Evolutionary conservation across 306 rosid genomes (phyloP).

Genomic region (Ammopiptanthus mongolicus): DNA sequence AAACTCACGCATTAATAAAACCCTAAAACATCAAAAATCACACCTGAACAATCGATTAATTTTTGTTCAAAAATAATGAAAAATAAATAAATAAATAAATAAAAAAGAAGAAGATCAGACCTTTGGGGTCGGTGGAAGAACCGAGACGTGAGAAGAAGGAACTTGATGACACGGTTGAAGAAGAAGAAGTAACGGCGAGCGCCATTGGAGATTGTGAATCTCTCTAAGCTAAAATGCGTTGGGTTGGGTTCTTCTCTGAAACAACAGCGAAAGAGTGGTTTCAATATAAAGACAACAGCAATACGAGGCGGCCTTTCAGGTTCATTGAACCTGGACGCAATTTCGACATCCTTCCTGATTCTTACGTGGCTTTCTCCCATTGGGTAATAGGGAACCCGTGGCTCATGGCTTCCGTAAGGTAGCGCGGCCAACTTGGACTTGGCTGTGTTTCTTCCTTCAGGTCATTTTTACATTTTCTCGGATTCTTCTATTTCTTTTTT

Average conservation of each 20-base stretch:
- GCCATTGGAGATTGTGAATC: conserved; percentile 45
- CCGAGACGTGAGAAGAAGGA: conserved; percentile 36
- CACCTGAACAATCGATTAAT: background rate
- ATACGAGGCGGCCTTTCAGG: conserved; percentile 5
- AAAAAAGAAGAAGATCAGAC: conserved; percentile 12
- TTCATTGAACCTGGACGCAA: conserved; percentile 64
- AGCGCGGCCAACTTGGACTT: conserved; percentile 28
- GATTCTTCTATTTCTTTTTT: background rate
- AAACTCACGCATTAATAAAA: background rate
- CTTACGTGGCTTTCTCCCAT: conserved; percentile 2
- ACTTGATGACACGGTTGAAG: conserved; percentile 41
- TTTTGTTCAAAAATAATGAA: background rate
- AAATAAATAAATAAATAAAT: background rate
- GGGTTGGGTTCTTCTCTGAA: background rate
- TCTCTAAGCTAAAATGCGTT: background rate
- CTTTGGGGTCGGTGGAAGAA: conserved; percentile 50
- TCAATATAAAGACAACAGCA: conserved; percentile 20
- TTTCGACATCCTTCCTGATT: background rate
- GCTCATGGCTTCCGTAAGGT: conserved; percentile 35
- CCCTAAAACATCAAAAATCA: background rate
- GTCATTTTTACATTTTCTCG: background rate
- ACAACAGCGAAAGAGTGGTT: background rate
- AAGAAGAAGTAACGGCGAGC: conserved; percentile 50
- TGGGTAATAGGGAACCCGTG: conserved; percentile 20
- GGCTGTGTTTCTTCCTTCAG: background rate